phyloP scores from a whole-genome alignment of 2,329 filamentous ascomycete genomes.

The Colletotrichum tropicicola region DNA sequence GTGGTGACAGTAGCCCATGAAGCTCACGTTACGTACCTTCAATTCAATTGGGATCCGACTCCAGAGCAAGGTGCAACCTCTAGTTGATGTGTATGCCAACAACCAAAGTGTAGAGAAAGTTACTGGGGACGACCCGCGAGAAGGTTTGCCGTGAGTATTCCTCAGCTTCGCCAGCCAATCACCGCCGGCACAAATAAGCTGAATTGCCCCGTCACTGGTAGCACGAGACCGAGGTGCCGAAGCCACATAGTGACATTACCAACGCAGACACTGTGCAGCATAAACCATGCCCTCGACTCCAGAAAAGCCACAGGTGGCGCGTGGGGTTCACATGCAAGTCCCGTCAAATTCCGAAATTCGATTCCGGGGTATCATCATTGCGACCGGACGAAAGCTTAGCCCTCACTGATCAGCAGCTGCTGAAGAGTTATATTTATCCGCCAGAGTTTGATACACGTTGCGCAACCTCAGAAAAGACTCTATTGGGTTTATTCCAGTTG shows the following conservation, averaged over 20 bases:
- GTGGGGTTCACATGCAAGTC: conserved; percentile 14
- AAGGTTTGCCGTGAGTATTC: not conserved
- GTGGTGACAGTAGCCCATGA: not conserved
- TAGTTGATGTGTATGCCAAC: conserved; percentile 19
- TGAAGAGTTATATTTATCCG: not conserved
- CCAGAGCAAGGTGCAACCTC: conserved; percentile 26
- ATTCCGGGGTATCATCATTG: conserved; percentile 22
- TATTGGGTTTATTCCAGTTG: no score
- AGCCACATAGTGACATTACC: not conserved
- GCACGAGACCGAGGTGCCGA: not conserved
- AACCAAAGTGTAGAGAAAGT: conserved; percentile 9
- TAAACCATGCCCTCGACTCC: not conserved
- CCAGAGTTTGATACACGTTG: not conserved
- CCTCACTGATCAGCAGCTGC: conserved; percentile 4
- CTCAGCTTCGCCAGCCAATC: not conserved
- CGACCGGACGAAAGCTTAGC: conserved; percentile 24
- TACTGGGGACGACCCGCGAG: conserved; percentile 4
- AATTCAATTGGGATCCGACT: conserved; percentile 19
- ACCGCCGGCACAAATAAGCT: not conserved
- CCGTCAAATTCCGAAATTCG: conserved; percentile 24
- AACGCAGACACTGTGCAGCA: not conserved
- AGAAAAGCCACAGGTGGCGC: not conserved
- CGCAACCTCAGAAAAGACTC: no score
- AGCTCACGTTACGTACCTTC: not conserved
- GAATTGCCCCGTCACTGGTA: no score